Evolutionary conservation across 2,329 filamentous ascomycete genomes (phyloP).

Genomic region (Cercospora berteroae): DNA sequence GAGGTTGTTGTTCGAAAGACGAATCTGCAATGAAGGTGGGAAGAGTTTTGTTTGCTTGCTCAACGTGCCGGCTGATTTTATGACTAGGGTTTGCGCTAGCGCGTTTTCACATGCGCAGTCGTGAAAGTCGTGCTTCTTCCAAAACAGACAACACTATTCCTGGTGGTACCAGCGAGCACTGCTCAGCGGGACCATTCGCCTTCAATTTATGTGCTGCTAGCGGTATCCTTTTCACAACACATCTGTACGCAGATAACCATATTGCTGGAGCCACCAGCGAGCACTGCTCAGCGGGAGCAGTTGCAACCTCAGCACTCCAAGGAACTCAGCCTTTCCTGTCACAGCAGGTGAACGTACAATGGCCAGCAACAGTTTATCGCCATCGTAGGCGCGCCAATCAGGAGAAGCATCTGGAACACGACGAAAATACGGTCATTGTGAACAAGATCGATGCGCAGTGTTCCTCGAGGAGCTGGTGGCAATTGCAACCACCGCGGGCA

Average conservation of each 20-base stretch:
- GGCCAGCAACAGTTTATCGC: not conserved
- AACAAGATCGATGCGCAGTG: not conserved
- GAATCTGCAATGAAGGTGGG: no score
- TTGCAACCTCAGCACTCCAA: not conserved
- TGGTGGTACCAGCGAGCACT: no score
- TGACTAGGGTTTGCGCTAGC: not conserved
- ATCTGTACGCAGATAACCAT: not conserved
- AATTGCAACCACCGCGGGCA: not conserved
- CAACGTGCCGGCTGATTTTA: no score
- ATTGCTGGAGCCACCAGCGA: not conserved
- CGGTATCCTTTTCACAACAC: not conserved
- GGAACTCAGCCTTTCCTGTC: not conserved
- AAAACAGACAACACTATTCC: no score
- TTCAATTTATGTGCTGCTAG: no score
- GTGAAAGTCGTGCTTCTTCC: no score
- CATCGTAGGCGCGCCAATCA: not conserved
- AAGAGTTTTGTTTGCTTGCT: no score
- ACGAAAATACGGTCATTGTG: not conserved
- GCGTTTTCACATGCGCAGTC: not conserved
- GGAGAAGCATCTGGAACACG: not conserved
- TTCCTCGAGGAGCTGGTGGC: not conserved
- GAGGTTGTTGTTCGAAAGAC: no score
- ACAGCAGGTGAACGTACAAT: not conserved
- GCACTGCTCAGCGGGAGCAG: not conserved
- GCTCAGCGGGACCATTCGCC: no score